Conservation (phyloP, 176 grass and related monocot species). For the Carex scoparia region DNA sequence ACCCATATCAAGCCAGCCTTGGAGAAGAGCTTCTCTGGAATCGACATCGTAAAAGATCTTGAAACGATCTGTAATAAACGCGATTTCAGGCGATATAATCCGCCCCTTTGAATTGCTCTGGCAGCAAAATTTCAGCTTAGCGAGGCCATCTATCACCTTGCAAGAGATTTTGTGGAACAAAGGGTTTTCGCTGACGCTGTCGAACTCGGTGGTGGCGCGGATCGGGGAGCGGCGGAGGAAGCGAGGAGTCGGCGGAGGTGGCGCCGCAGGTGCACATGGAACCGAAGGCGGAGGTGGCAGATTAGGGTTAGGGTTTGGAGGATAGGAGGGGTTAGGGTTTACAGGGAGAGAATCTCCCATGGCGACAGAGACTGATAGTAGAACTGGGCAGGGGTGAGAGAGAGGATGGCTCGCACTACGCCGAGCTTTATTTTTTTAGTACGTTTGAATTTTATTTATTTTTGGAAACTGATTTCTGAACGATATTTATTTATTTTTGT, state of each 20-base stretch:
- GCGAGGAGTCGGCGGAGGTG: not conserved
- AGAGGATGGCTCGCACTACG: not conserved
- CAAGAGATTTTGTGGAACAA: conserved; percentile 90
- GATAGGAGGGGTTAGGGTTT: conserved; percentile 26
- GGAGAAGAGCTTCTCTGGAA: conserved; percentile 56
- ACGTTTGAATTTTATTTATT: too few species aligned
- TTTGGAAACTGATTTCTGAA: too few species aligned
- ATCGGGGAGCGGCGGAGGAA: conserved; percentile 29
- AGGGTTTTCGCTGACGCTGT: conserved; percentile 46
- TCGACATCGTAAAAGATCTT: conserved; percentile 67
- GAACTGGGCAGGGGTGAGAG: not conserved
- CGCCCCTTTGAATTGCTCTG: conserved; percentile 53
- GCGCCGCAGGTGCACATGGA: not conserved
- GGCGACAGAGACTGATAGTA: conserved; percentile 24
- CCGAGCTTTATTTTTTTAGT: not conserved
- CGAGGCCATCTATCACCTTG: conserved; percentile 67
- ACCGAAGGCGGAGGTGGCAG: not conserved
- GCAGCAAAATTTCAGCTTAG: conserved; percentile 88
- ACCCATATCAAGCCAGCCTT: conserved; percentile 46
- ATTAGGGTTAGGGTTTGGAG: conserved; percentile 1
- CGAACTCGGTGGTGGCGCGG: conserved; percentile 79
- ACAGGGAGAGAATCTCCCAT: conserved; percentile 31
- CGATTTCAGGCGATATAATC: conserved; percentile 43
- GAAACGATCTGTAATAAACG: conserved; percentile 59
- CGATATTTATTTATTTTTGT: too few species aligned